Evolutionary conservation across 768 basidiomycete species (phyloP).

Genomic region (Trichaptum fuscoviolaceum): DNA sequence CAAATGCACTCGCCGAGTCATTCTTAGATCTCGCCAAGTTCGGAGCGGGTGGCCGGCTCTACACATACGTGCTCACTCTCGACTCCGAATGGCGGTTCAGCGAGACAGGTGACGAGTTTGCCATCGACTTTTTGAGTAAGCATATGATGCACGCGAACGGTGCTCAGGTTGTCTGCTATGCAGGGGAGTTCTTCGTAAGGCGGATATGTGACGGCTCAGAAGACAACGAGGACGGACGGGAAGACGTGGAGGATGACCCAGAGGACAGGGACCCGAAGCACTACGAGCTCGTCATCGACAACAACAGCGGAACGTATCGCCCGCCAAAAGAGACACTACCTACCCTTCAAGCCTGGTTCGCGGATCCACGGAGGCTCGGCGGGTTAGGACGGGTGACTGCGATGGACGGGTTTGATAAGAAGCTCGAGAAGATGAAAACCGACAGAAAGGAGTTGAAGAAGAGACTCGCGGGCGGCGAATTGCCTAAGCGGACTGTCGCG

Average conservation of each 20-base stretch:
- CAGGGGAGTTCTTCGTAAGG: slow-evolving; percentile 36
- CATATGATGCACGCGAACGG: slow-evolving; percentile 44
- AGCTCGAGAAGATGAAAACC: slow-evolving; percentile 31
- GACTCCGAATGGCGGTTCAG: slow-evolving; percentile 40
- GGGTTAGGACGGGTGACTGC: slow-evolving; percentile 32
- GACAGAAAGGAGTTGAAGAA: slow-evolving; percentile 27
- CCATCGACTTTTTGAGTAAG: slow-evolving; percentile 38
- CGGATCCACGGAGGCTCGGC: slow-evolving; percentile 27
- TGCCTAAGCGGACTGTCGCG: slow-evolving; percentile 2
- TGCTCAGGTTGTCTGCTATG: slow-evolving; percentile 36
- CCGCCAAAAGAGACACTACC: slow-evolving; percentile 35
- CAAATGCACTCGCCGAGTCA: slow-evolving; percentile 25
- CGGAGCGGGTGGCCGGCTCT: slow-evolving; percentile 36
- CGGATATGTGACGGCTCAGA: slow-evolving; percentile 8
- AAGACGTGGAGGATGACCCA: slow-evolving; percentile 9
- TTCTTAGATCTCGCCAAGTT: slow-evolving; percentile 38
- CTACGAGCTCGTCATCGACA: slow-evolving; percentile 44
- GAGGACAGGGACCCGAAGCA: slow-evolving; percentile 25
- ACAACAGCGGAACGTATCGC: slow-evolving; percentile 43
- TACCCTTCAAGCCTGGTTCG: slow-evolving; percentile 30
- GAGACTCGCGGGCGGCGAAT: slow-evolving; percentile 6
- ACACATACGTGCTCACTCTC: slow-evolving; percentile 41
- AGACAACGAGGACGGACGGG: slow-evolving; percentile 13
- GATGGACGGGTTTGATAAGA: slow-evolving; percentile 35
- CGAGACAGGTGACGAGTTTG: slow-evolving; percentile 41